Evolutionary conservation across 345 rosid species (phyloP), one percentile per base, ranked within the genome.

Genomic region (Salix arbutifolia): DNA sequence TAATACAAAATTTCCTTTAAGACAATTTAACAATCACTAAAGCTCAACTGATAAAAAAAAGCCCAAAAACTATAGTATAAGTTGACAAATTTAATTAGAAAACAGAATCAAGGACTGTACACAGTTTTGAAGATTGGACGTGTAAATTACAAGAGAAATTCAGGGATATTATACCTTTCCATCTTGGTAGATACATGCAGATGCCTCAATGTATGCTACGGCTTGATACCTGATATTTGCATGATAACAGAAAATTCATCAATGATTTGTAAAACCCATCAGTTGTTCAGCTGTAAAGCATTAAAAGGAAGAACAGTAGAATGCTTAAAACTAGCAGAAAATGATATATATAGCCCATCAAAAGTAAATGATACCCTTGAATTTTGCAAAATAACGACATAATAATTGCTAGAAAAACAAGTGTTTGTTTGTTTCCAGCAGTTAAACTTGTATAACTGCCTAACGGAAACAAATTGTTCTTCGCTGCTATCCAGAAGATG

Each of bases 161-260:
- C 46, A 58, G 21, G 61, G 50, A 40, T 76, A 53, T 81, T 50
- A 48, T 53, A 94, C 99, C 97, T 91, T 92, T 82, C 97, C 97
- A 38, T 96, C 99, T 89, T 92, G 97, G 86, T 96, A 92, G 40
- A 96, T 96, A 74, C 86, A 87, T 77, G 99, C 99, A 28, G 96
- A 88, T 66, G 97, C 99, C 87, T 94, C 99, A 26, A 94, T 94
- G 81, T 89, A 94, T 21, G 99, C 99, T 69, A 91, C 97, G 37
- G 99, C 98, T 83, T 91, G 97, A 83, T 94, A 96, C 87, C 99
- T 96, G 85, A 77, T 76, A 82, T 72, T 66, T n/a, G 84, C 7
- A 38, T 69, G 81, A 61, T n/a, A 31, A 76, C 10, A 71, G 31
- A 68, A 77, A 46, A 58, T 46, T 65, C 5, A 38, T 56, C 50